Conservation (phyloP, 768 basidiomycete species). For the Suillus hirtellus region DNA sequence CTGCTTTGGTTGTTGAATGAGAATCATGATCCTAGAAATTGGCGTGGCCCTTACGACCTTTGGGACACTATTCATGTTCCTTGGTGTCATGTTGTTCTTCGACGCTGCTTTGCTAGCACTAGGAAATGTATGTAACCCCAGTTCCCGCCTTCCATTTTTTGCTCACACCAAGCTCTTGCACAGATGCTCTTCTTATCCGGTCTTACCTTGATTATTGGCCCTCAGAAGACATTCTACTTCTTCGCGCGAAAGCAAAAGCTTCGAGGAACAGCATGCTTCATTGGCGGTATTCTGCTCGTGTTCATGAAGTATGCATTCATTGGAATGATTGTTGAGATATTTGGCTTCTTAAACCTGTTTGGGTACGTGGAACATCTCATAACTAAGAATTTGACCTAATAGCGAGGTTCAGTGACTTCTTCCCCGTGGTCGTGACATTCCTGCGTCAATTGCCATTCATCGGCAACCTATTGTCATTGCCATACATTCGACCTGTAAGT, state of each 20-base stretch:
- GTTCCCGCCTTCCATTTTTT: constrained; percentile 6
- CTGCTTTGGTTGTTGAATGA: constrained; percentile 6
- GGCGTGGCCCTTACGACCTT: constrained; percentile 97
- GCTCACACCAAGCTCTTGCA: constrained; percentile 1
- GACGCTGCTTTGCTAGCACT: constrained; percentile 94
- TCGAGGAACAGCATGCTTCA: constrained; percentile 84
- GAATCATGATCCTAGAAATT: constrained; percentile 60
- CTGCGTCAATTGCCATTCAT: constrained; percentile 91
- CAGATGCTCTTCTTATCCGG: constrained; percentile 94
- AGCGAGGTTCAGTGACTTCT: constrained; percentile 77
- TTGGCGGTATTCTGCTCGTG: constrained; percentile 88
- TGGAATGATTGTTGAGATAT: constrained; percentile 91
- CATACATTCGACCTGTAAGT: constrained; percentile 82
- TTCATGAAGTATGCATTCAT: constrained; percentile 95
- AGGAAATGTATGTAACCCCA: constrained; percentile 76
- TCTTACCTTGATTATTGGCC: constrained; percentile 94
- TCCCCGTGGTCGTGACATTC: constrained; percentile 98
- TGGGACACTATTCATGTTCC: constrained; percentile 92
- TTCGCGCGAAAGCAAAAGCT: constrained; percentile 95
- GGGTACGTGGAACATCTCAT: constrained; percentile 53
- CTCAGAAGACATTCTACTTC: constrained; percentile 96
- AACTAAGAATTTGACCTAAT: constrained; percentile 10
- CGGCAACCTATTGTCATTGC: constrained; percentile 81
- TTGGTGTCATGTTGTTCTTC: constrained; percentile 95
- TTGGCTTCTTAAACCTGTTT: constrained; percentile 97